These are phyloP conservation scores for Fusarium equiseti DNA, from an alignment of 2,329 filamentous ascomycete species.

Conservation along the genomic window DNA sequence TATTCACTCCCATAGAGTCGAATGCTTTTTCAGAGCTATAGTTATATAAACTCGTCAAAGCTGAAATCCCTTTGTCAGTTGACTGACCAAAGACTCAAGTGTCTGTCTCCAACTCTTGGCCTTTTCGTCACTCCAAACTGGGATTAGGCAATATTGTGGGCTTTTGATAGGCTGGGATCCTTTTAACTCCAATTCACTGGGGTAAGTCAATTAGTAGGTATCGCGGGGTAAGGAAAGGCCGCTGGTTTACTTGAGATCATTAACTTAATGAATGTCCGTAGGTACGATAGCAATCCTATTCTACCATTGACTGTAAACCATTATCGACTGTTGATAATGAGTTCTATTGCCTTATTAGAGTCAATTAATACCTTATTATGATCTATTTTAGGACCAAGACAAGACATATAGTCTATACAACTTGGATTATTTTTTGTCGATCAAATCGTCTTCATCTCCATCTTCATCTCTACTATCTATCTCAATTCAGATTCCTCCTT, in stretches of 20 bases:
- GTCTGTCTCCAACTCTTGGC: slow-evolving; percentile 1
- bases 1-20: neutral
- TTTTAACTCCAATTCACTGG: slow-evolving; percentile 7
- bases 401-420: neutral
- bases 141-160: slow-evolving; percentile 28
- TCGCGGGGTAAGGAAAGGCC: slow-evolving; percentile 37
- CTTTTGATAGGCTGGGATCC: slow-evolving; percentile 31
- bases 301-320: neutral
- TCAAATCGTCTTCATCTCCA: neutral
- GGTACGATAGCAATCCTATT: neutral
- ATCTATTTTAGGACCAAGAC: neutral
- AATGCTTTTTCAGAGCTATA: neutral
- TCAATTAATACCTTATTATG: neutral
- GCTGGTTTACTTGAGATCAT: slow-evolving; percentile 6
- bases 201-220: neutral
- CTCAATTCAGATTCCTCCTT: slow-evolving; percentile 1
- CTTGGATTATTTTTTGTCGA: neutral
- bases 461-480: slow-evolving; percentile 1
- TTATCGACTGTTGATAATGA: neutral
- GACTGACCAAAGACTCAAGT: neutral
- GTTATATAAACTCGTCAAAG: neutral
- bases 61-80: neutral
- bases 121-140: slow-evolving; percentile 23
- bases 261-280: neutral
- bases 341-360: neutral